phyloP scores from a whole-genome alignment of 306 rosid species.

The Acacia melanoxylon region DNA sequence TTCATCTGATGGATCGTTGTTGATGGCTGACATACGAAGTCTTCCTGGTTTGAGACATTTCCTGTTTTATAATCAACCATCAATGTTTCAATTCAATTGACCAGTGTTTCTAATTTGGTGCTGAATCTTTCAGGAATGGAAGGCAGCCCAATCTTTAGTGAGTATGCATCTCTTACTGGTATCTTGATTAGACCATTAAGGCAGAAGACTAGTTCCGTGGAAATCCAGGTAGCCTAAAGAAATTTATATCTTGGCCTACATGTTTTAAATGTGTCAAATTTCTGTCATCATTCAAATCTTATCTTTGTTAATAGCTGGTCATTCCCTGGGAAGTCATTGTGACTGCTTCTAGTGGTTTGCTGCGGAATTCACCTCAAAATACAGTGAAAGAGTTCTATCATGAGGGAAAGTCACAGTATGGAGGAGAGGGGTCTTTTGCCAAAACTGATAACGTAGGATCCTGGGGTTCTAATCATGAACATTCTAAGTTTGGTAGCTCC shows the following conservation, averaged over 20 bases:
- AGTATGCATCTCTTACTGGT: constrained; percentile 64
- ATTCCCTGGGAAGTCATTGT: constrained; percentile 94
- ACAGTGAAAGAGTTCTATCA: constrained; percentile 39
- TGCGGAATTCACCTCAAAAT: constrained; percentile 50
- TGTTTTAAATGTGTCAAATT: constrained; percentile 44
- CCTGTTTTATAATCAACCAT: constrained; percentile 41
- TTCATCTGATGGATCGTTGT: constrained; percentile 65
- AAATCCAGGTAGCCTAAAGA: constrained; percentile 75
- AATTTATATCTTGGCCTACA: constrained; percentile 22
- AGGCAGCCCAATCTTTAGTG: constrained; percentile 87
- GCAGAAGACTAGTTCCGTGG: constrained; percentile 80
- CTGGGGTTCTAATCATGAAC: constrained; percentile 27
- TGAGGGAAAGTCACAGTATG: constrained; percentile 36
- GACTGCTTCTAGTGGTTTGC: constrained; percentile 64
- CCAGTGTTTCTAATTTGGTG: constrained; percentile 42
- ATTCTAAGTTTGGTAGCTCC: constrained; percentile 35
- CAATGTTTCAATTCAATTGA: constrained; percentile 40
- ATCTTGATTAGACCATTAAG: constrained; percentile 80
- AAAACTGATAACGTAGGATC: constrained; percentile 33
- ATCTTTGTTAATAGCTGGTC: constrained; percentile 91
- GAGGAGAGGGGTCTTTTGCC: constrained; percentile 31
- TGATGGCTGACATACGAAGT: constrained; percentile 92
- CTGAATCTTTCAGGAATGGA: constrained; percentile 75
- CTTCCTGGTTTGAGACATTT: constrained; percentile 81
- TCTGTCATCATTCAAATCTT: constrained; percentile 68